Percentiles rank a stretch among this genome's conserved stretches.
phyloP scores from a whole-genome alignment of 1,139 yeast genomes.

The Hyphopichia buzzinii region DNA sequence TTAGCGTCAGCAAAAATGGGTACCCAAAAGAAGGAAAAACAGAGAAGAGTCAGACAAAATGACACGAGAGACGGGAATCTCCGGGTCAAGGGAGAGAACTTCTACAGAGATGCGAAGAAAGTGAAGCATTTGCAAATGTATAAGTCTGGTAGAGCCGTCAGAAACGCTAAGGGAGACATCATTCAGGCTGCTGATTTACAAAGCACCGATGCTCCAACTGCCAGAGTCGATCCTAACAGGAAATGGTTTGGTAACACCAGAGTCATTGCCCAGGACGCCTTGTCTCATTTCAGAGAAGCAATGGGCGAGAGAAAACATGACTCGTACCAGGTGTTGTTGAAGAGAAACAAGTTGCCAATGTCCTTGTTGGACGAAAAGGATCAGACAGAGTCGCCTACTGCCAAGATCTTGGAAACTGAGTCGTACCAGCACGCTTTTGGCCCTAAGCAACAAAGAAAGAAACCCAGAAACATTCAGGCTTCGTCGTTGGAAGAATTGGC shows the following conservation, averaged over 20 bases:
- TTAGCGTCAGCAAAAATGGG: slow-evolving; percentile 56
- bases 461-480: slow-evolving; percentile 73
- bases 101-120: slow-evolving; percentile 90
- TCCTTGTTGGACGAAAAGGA: slow-evolving; percentile 87
- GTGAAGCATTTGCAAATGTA: slow-evolving; percentile 91
- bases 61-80: slow-evolving; percentile 86
- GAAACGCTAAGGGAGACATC: slow-evolving; percentile 86
- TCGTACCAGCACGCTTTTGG: slow-evolving; percentile 82
- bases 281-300: slow-evolving; percentile 91
- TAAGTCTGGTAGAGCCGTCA: slow-evolving; percentile 82
- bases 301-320: slow-evolving; percentile 85
- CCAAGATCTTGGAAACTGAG: slow-evolving; percentile 85
- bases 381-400: slow-evolving; percentile 68
- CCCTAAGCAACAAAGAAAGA: slow-evolving; percentile 91
- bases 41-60: slow-evolving; percentile 78
- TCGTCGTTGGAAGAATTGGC: slow-evolving; percentile 82
- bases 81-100: slow-evolving; percentile 95
- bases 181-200: slow-evolving; percentile 86
- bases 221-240: slow-evolving; percentile 93
- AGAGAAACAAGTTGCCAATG: slow-evolving; percentile 94
- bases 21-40: slow-evolving; percentile 86
- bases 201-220: slow-evolving; percentile 82
- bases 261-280: slow-evolving; percentile 95
- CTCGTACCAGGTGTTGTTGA: slow-evolving; percentile 81
- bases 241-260: slow-evolving; percentile 98